A percentile compares a stretch with the other conserved stretches of the same genome.
Evolutionary conservation across 441 rosid species (phyloP).

Genomic region (Erysimum pusillum): DNA sequence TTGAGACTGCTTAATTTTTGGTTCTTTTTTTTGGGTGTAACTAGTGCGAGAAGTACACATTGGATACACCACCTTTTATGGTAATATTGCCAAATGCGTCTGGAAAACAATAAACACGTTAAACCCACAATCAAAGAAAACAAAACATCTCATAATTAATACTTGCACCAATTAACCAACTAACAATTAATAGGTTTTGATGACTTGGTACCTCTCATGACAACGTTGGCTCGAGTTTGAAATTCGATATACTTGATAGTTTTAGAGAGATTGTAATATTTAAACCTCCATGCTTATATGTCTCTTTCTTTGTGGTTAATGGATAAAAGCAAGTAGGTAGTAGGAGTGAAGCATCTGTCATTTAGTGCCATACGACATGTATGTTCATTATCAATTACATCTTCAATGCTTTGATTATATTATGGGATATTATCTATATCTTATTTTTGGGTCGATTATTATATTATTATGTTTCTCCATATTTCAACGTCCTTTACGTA

Average conservation of each 20-base stretch:
- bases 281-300: constrained; percentile 10
- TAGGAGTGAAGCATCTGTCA: constrained; percentile 18
- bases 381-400: constrained; percentile 4
- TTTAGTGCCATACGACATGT: constrained; percentile 33
- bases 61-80: background rate
- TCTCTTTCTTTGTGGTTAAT: background rate
- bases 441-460: constrained; percentile 2
- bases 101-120: background rate
- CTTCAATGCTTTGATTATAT: constrained; percentile 10
- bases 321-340: constrained; percentile 32
- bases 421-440: constrained; percentile 17
- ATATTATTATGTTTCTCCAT: constrained; percentile 20
- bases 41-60: background rate
- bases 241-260: constrained; percentile 5
- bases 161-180: constrained; percentile 18
- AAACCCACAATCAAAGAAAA: background rate
- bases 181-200: background rate
- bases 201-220: constrained; percentile 18
- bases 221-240: constrained; percentile 7
- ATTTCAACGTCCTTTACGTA: background rate
- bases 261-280: constrained; percentile 24
- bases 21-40: background rate
- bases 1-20: background rate
- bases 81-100: constrained; percentile 6
- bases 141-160: background rate